A percentile compares a stretch with the other conserved stretches of the same genome.
phyloP scores from a whole-genome alignment of 1,139 yeast genomes.

The Tardiomyces digboiensis region DNA sequence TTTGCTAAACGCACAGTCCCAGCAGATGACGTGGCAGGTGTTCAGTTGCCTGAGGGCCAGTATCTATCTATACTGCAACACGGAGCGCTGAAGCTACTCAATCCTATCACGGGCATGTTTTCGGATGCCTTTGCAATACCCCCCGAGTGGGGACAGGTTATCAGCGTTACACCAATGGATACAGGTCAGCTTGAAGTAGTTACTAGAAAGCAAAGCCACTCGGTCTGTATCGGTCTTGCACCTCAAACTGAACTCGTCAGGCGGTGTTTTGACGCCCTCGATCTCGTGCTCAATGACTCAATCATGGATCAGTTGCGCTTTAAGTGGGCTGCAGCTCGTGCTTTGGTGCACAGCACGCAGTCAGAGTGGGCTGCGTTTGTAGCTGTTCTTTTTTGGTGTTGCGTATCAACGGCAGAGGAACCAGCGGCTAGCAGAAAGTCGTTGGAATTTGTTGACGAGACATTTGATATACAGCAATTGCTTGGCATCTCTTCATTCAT shows the following conservation, averaged over 20 bases:
- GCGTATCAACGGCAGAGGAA: not conserved
- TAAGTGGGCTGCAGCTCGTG: constrained; percentile 52
- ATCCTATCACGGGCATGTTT: not conserved
- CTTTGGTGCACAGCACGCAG: constrained; percentile 28
- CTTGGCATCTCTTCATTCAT: not conserved
- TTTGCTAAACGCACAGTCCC: not conserved
- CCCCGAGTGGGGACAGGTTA: not conserved
- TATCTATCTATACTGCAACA: not conserved
- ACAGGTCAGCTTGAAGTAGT: constrained; percentile 26
- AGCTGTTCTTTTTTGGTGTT: constrained; percentile 39
- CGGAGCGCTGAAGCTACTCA: not conserved
- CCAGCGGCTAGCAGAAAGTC: too few species aligned
- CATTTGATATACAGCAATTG: not conserved
- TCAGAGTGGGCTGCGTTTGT: constrained; percentile 60
- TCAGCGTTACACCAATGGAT: constrained; percentile 33
- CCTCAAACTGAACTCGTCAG: constrained; percentile 43
- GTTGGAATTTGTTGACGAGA: not conserved
- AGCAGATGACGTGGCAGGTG: not conserved
- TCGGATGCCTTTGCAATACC: not conserved
- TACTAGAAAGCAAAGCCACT: not conserved
- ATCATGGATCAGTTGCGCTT: constrained; percentile 50
- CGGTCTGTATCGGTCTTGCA: constrained; percentile 27
- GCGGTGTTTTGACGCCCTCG: constrained; percentile 14
- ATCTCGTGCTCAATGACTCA: constrained; percentile 47
- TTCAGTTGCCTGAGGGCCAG: not conserved